These are phyloP conservation scores for Acarospora socialis DNA, from an alignment of 2,329 filamentous ascomycete genomes.

Conservation along the genomic window DNA sequence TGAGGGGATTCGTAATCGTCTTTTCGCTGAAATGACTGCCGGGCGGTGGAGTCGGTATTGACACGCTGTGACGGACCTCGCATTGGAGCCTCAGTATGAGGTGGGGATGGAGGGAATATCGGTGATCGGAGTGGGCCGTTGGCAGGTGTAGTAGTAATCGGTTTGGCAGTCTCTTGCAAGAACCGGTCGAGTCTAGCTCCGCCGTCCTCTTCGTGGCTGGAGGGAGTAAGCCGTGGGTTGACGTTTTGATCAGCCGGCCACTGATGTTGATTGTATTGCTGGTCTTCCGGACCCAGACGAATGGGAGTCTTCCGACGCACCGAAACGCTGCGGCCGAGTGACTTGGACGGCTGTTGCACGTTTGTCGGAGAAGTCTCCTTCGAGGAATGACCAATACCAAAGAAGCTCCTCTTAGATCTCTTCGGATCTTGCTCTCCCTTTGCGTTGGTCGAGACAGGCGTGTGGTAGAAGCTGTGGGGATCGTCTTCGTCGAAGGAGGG, in stretches of 20 bases:
- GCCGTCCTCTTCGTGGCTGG: slow-evolving; percentile 11
- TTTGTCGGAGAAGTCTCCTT: slow-evolving; percentile 10
- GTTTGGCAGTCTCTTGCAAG: no score
- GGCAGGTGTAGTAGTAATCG: slow-evolving; percentile 23
- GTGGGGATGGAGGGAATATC: slow-evolving; percentile 1
- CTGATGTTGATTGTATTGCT: slow-evolving; percentile 7
- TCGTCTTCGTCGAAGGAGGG: slow-evolving; percentile 26
- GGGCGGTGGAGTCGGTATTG: slow-evolving; percentile 13
- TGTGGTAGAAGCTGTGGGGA: slow-evolving; percentile 23
- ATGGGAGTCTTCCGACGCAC: slow-evolving; percentile 16
- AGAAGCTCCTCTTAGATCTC: slow-evolving; percentile 14
- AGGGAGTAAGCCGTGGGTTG: slow-evolving; percentile 7
- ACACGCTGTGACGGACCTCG: slow-evolving; percentile 12
- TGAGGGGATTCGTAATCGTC: slow-evolving; percentile 14
- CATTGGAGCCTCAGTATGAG: background rate
- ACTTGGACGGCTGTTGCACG: slow-evolving; percentile 8
- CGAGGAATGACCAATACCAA: slow-evolving; percentile 16
- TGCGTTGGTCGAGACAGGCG: slow-evolving; percentile 24
- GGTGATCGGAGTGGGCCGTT: background rate
- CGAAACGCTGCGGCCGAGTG: slow-evolving; percentile 17
- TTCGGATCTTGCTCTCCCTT: slow-evolving; percentile 23
- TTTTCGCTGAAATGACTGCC: slow-evolving; percentile 13
- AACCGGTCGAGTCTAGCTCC: slow-evolving; percentile 7
- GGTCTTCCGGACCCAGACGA: slow-evolving; percentile 8
- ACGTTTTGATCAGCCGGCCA: slow-evolving; percentile 8